Base-by-base conservation (phyloP, 2,329 filamentous ascomycete species). In the Huntiella savannae region DNA sequence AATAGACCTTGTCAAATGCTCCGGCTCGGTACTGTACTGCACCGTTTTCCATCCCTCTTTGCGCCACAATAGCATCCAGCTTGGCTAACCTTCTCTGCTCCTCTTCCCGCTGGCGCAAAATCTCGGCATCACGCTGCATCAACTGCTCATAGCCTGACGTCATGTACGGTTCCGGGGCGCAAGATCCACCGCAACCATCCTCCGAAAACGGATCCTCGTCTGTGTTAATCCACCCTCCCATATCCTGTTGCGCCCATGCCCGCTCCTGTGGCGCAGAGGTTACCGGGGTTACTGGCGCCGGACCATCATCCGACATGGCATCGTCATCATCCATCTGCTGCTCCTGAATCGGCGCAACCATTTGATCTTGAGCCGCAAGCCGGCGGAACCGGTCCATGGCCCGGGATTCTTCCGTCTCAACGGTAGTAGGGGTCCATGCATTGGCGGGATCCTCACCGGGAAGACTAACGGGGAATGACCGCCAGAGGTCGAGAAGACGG, bases 401-500 rank as follows among this genome's bases (percentile, higher is more conserved):
- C 55, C 82, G 60, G 45, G 69, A 56, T 59, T 75, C 65, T 56
- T 79, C 71, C 47, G 76, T 68, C 53, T 73, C 68, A 13, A 76
- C 54, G 0, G 64, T 69, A 1, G 70, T 73, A 55, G 59, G 67
- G 51, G 60, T 66, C 68, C 68, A 71, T 3, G 70, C 67, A 7
- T 75, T 57, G 7, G 67, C 62, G 2, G 68, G 64, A 52, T 74
- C 72, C 46, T 71, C 69, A 42, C 64, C 66, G 49, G 60, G 64
- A 51, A 71, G 73, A 37, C 67, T 71, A 0, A 81, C 82, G 16
- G 82, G 82, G 49, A 76, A 83, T 53, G 87, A 84, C 49, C 75
- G 77, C 86, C 86, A 94, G 12, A 93, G 74, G 59, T 93, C 80
- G 35, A 93, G 68, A 12, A 94, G 69, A 16, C 83, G 75, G 48